Conservation (phyloP, 371 early-diverging fungal genomes). For the Rhizomucor pusillus region DNA sequence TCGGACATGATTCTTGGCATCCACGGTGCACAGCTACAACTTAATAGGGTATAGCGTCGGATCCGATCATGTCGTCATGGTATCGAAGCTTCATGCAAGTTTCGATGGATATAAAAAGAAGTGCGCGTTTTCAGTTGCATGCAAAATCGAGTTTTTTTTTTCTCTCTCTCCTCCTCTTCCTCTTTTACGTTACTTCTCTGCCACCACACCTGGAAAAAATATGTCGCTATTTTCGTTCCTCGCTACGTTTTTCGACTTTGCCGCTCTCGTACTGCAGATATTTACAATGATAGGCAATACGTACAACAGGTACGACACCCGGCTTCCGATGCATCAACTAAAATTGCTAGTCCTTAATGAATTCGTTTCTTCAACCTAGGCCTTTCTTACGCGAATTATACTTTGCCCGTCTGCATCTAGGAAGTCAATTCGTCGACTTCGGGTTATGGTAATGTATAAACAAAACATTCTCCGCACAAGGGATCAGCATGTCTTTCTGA, state of each 20-base stretch:
- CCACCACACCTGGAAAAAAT: too few relatives aligned
- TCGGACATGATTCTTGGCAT: too few relatives aligned
- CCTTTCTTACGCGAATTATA: conserved; percentile 38
- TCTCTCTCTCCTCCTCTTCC: conserved; percentile 1
- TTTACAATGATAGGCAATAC: conserved; percentile 44
- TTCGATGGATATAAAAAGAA: too few relatives aligned
- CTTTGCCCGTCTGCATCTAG: conserved; percentile 28
- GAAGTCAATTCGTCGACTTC: conserved; percentile 22
- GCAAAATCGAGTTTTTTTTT: too few relatives aligned
- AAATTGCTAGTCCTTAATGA: too few relatives aligned
- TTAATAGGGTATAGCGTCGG: too few relatives aligned
- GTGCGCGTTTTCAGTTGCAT: too few relatives aligned
- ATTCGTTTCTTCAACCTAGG: background rate
- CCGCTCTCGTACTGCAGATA: conserved; percentile 41
- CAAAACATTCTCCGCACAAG: background rate
- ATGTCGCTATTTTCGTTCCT: conserved; percentile 17
- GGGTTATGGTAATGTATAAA: conserved; percentile 36
- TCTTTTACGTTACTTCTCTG: background rate
- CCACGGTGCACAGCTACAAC: too few relatives aligned
- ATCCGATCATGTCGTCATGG: too few relatives aligned
- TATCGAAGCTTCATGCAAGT: too few relatives aligned
- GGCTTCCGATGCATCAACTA: too few relatives aligned
- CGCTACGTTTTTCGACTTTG: conserved; percentile 47
- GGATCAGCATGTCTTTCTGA: background rate
- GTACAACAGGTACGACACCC: conserved; percentile 12